Base-by-base conservation (phyloP, 139 green algal species). In the Chlorella sp. region DNA sequence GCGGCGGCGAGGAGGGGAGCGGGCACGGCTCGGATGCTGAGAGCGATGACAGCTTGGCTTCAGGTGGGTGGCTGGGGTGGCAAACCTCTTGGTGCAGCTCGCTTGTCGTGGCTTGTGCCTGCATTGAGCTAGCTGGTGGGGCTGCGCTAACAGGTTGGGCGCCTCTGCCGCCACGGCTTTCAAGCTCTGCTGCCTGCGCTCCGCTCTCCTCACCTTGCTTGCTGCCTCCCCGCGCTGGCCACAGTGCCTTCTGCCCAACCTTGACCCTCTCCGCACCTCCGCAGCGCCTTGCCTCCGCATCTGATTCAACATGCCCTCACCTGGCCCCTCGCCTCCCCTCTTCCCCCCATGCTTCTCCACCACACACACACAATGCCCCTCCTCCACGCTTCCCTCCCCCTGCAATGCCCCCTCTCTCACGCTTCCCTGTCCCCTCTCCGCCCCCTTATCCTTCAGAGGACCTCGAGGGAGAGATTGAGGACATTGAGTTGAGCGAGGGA, bases 401-500 rank as follows among this genome's bases (percentile, higher is more conserved):
- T 34, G 24, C 26, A 5, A 34, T 22, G 12, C 12, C 14, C 26
- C 15, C 75, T n/a, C n/a, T n/a, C n/a, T n/a, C n/a, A n/a, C n/a
- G n/a, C n/a, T n/a, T n/a, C n/a, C n/a, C n/a, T 34, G 24, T 26
- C 2, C 24, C 18, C 5, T 1, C 26, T 7, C 9, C 2, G 12
- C 12, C 14, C 26, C 15, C 75, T n/a, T n/a, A n/a, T 68, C 14
- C 81, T 80, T 39, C 83, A 81, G 85, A 89, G 85, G 69, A 89
- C 30, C 39, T 89, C 32, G 85, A 82, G 18, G 85, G 69, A 16
- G 85, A 89, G 69, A 89, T 89, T 34, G 69, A 89, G 69, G 85
- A 89, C 64, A n/a, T 89, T 22, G 85, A 89, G 69, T 42, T 89
- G 85, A 69, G 66, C 26, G 83, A 88, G 83, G 83, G 83, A 28